Base-by-base conservation (phyloP, 202 grass and related monocot genomes). In the Musa balbisiana region DNA sequence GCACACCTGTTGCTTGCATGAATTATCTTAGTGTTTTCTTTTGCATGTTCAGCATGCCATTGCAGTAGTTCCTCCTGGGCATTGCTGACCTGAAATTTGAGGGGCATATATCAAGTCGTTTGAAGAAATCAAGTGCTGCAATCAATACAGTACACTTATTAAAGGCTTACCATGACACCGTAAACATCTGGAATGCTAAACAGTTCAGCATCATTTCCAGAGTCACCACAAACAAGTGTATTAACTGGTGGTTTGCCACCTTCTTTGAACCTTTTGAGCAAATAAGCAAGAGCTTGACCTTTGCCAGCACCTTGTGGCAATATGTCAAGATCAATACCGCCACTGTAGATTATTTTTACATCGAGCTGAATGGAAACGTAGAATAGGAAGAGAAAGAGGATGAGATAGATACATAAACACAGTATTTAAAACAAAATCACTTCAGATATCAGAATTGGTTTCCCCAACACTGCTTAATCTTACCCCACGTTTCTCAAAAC, bases 311-410 rank as follows among this genome's bases (percentile, higher is more conserved):
- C 90, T 84, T 93, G 87, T 70, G 93, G 78, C 73, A 97, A 85
- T 80, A 97, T 64, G 64, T 97, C 93, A 23, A 97, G 90, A 81
- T 97, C 93, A 63, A 93, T 87, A 49, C 93, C 90, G 60, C 93
- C 90, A 62, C 93, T 97, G 79, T 97, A 93, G 79, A 97, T 93
- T 80, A 97, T 97, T 89, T 97, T 97, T 8, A 84, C 93, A 89
- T 97, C 86, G 78, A 97, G 72, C 93, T 93, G 88, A 82, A 71
- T 22, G 53, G 26, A 11, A 43, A 19, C 19, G 2, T 65, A 10
- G 8, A 82, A 68, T 69, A 62, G 74, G 67, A 80, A 33, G 11
- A 78, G 27, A 56, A 73, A 69, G 77, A 51, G 67, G 79, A 53
- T 75, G 6, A 78, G 55, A 62, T 0, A 26, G 8, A 67, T 29